These are phyloP conservation scores for Paraphaeosphaeria sporulosa DNA, from an alignment of 2,329 filamentous ascomycete species.

Conservation along the genomic window DNA sequence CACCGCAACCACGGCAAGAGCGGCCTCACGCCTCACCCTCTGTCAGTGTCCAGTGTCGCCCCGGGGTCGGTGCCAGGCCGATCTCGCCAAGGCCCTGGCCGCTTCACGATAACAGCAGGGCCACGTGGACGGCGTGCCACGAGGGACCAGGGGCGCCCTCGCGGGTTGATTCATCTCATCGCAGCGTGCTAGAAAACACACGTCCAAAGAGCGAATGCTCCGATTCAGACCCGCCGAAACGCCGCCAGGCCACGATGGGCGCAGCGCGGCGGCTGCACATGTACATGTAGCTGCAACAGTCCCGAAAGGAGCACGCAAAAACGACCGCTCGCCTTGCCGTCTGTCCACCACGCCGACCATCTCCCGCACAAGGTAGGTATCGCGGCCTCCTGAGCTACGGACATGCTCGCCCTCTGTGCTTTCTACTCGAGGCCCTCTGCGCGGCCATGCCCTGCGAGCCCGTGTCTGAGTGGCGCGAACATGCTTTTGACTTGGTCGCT, in stretches of 20 bases:
- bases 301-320: background rate
- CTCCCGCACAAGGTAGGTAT: background rate
- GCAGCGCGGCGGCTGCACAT: background rate
- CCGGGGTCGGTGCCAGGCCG: background rate
- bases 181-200: background rate
- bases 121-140: conserved; percentile 19
- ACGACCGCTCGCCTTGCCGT: background rate
- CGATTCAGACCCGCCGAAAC: background rate
- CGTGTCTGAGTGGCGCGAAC: background rate
- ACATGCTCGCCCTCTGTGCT: conserved; percentile 5
- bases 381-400: background rate
- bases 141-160: conserved; percentile 6
- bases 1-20: conserved; percentile 2
- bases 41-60: background rate
- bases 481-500: background rate
- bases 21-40: background rate
- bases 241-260: background rate
- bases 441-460: background rate
- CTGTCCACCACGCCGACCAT: background rate
- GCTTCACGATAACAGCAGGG: conserved; percentile 11
- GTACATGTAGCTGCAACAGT: background rate
- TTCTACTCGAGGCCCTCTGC: background rate
- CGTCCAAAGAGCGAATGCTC: background rate
- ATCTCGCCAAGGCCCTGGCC: background rate
- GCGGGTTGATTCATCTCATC: too few species aligned